Evolutionary conservation across 495 filamentous ascomycete species (phyloP).

Genomic region (Trichocladium uniseriatum): DNA sequence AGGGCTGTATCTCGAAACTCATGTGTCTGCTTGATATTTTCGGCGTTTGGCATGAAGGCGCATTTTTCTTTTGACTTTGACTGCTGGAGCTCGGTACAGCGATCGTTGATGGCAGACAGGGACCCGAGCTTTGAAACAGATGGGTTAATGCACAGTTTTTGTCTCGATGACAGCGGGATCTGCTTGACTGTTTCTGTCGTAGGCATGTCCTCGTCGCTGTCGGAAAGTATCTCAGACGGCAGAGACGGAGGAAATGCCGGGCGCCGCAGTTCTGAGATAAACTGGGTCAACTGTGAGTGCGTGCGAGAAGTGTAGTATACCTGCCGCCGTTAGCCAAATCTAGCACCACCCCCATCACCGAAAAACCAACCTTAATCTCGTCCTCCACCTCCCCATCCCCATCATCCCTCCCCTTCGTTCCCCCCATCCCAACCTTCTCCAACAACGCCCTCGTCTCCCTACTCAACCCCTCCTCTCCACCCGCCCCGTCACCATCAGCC

Average conservation of each 20-base stretch:
- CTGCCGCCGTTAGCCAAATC: slow-evolving; percentile 22
- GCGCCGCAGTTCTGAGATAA: slow-evolving; percentile 81
- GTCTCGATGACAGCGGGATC: slow-evolving; percentile 78
- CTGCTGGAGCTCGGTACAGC: slow-evolving; percentile 87
- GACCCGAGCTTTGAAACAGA: slow-evolving; percentile 62
- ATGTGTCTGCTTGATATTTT: slow-evolving; percentile 59
- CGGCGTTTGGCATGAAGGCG: slow-evolving; percentile 65
- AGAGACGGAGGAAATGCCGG: slow-evolving; percentile 60
- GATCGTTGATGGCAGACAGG: slow-evolving; percentile 82
- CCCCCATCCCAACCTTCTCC: slow-evolving; percentile 43
- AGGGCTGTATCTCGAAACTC: slow-evolving; percentile 83
- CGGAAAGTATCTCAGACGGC: slow-evolving; percentile 19
- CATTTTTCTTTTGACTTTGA: slow-evolving; percentile 63
- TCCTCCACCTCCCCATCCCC: slow-evolving; percentile 39
- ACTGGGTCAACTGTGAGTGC: slow-evolving; percentile 90
- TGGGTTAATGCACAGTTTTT: slow-evolving; percentile 88
- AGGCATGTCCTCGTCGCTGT: slow-evolving; percentile 20
- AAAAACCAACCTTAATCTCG: slow-evolving; percentile 47
- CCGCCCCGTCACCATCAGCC: slow-evolving; percentile 59
- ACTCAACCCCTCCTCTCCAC: slow-evolving; percentile 38
- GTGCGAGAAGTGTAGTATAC: slow-evolving; percentile 94
- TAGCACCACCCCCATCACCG: not conserved
- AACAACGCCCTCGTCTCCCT: slow-evolving; percentile 56
- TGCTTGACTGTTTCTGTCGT: slow-evolving; percentile 67
- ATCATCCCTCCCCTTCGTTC: slow-evolving; percentile 28